A percentile compares a stretch with the other conserved stretches of the same genome.
phyloP scores from a whole-genome alignment of 2,329 filamentous ascomycete genomes.

The Microascus cirrosus region DNA sequence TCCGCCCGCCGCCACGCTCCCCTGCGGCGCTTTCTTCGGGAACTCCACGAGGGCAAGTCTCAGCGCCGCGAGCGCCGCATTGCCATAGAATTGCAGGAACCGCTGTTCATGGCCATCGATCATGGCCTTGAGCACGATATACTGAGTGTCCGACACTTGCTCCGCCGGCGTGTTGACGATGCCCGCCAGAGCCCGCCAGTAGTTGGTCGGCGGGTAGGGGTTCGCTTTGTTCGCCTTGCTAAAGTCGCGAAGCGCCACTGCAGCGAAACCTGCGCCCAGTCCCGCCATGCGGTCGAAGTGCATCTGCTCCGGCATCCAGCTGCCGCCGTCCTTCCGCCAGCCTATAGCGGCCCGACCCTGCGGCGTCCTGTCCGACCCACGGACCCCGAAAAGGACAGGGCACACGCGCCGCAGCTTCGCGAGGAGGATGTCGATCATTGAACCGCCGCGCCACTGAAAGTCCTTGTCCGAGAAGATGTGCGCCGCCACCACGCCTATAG shows the following conservation, averaged over 20 bases:
- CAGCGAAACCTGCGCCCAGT: constrained; percentile 72
- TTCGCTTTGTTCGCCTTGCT: constrained; percentile 56
- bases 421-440: constrained; percentile 73
- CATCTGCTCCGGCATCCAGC: constrained; percentile 55
- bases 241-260: constrained; percentile 75
- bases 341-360: constrained; percentile 58
- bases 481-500: constrained; percentile 66
- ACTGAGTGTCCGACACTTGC: constrained; percentile 63
- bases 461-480: constrained; percentile 61
- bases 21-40: constrained; percentile 38
- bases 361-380: constrained; percentile 63
- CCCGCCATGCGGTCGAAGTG: constrained; percentile 79
- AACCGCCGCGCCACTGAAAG: constrained; percentile 54
- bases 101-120: constrained; percentile 62
- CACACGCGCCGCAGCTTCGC: constrained; percentile 73
- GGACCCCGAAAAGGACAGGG: constrained; percentile 76
- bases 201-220: constrained; percentile 67
- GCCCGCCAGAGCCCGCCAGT: constrained; percentile 68
- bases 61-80: constrained; percentile 60
- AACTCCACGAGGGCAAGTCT: constrained; percentile 64
- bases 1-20: constrained; percentile 37
- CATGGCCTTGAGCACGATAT: constrained; percentile 59
- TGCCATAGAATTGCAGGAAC: constrained; percentile 74
- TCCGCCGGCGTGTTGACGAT: constrained; percentile 64
- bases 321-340: constrained; percentile 53